phyloP scores from a whole-genome alignment of 352 stramenopile genomes.

The Phytophthora meadii region DNA sequence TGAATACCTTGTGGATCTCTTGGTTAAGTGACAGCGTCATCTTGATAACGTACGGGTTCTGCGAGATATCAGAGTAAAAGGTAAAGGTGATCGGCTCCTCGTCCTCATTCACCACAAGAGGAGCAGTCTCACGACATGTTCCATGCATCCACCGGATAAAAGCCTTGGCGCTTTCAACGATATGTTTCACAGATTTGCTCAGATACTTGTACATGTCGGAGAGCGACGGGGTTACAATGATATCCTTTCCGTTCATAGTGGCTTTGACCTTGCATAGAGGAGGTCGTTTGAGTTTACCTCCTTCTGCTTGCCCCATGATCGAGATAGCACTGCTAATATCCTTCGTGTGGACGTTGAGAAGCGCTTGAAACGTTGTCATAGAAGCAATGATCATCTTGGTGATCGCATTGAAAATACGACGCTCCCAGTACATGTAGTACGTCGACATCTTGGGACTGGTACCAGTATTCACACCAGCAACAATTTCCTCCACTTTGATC shows the following conservation, averaged over 20 bases:
- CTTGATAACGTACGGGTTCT: slow-evolving; percentile 96
- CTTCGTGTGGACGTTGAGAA: slow-evolving; percentile 92
- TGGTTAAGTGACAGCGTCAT: slow-evolving; percentile 94
- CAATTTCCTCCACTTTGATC: slow-evolving; percentile 97
- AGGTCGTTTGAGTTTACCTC: slow-evolving; percentile 78
- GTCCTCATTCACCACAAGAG: slow-evolving; percentile 91
- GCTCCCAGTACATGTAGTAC: slow-evolving; percentile 98
- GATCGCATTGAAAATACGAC: slow-evolving; percentile 96
- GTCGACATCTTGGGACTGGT: slow-evolving; percentile 90
- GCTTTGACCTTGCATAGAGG: slow-evolving; percentile 95
- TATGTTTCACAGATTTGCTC: slow-evolving; percentile 94
- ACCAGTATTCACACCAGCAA: slow-evolving; percentile 93
- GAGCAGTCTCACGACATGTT: slow-evolving; percentile 92
- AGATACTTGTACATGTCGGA: slow-evolving; percentile 97
- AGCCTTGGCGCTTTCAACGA: slow-evolving; percentile 94
- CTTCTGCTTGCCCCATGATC: slow-evolving; percentile 63
- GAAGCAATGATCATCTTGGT: slow-evolving; percentile 96
- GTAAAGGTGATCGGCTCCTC: slow-evolving; percentile 95
- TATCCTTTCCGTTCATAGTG: slow-evolving; percentile 95
- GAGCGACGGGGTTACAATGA: slow-evolving; percentile 93
- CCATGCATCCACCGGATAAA: slow-evolving; percentile 97
- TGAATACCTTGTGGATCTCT: slow-evolving; percentile 95
- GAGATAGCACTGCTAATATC: slow-evolving; percentile 66
- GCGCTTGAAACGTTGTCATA: slow-evolving; percentile 94
- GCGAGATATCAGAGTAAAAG: slow-evolving; percentile 96